phyloP scores from a whole-genome alignment of 2,329 filamentous ascomycete genomes.

The Penicillium sp. region DNA sequence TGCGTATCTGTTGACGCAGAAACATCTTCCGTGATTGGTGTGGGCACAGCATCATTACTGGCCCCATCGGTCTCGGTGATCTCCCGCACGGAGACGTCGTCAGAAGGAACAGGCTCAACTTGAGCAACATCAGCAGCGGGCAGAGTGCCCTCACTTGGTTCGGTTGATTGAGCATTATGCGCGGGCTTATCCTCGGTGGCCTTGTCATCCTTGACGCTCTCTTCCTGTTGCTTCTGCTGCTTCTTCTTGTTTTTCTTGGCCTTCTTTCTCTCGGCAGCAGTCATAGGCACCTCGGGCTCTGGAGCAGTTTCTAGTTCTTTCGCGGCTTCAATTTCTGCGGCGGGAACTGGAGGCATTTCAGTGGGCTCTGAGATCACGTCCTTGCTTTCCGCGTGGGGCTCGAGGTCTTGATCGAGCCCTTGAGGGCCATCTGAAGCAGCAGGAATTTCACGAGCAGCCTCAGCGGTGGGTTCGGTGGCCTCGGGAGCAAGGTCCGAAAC shows the following conservation, averaged over 20 bases:
- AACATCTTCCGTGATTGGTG: background rate
- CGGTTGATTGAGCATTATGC: background rate
- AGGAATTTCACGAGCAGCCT: background rate
- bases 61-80: background rate
- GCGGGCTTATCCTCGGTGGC: slow-evolving; percentile 1
- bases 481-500: background rate
- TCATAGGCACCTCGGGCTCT: slow-evolving; percentile 13
- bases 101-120: background rate
- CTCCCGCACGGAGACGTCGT: background rate
- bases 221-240: slow-evolving; percentile 18
- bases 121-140: background rate
- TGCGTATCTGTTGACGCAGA: background rate
- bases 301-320: slow-evolving; percentile 1
- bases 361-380: background rate
- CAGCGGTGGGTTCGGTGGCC: background rate
- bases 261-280: slow-evolving; percentile 35
- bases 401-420: background rate
- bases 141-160: background rate
- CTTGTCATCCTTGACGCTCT: background rate
- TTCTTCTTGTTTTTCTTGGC: slow-evolving; percentile 42
- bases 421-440: background rate
- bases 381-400: background rate
- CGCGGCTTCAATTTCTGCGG: background rate
- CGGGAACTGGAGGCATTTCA: background rate
- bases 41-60: background rate